A percentile compares a stretch with the other conserved stretches of the same genome.
These are phyloP conservation scores for Pneumocystis oryctolagi DNA, from an alignment of 1,139 yeast species.

Conservation along the genomic window DNA sequence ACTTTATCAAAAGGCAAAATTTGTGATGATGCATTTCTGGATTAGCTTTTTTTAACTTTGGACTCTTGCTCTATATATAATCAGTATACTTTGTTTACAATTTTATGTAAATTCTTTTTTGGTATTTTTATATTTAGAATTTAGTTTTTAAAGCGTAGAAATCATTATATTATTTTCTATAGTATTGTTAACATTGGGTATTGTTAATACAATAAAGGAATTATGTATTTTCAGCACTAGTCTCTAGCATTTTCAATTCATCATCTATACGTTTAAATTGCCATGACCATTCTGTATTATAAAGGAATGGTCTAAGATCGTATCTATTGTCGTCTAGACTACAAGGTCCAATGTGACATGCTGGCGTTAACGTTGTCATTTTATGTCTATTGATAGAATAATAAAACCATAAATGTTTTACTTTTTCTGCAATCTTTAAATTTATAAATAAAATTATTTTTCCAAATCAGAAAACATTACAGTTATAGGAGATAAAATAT, in stretches of 20 bases:
- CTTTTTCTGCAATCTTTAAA: conserved; percentile 76
- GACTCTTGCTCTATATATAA: too few species aligned
- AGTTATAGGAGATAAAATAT: conserved; percentile 26
- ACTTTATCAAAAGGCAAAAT: not conserved
- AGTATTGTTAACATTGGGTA: not conserved
- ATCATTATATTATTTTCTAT: not conserved
- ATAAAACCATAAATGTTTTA: conserved; percentile 77
- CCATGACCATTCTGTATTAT: conserved; percentile 81
- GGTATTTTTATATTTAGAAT: not conserved
- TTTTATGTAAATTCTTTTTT: not conserved
- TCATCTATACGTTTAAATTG: conserved; percentile 76
- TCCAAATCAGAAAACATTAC: not conserved
- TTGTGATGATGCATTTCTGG: not conserved
- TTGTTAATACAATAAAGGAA: not conserved
- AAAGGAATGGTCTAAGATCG: conserved; percentile 84
- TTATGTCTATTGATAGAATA: conserved; percentile 93
- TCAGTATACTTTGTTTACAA: too few species aligned
- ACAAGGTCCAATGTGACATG: conserved; percentile 94
- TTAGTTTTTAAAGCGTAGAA: not conserved
- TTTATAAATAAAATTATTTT: conserved; percentile 46
- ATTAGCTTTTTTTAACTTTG: too few species aligned
- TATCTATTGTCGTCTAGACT: conserved; percentile 96
- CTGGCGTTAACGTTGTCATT: conserved; percentile 90
- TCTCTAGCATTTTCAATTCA: conserved; percentile 12
- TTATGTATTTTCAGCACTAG: not conserved